Evolutionary conservation across 2,329 filamentous ascomycete genomes (phyloP), one percentile per base, ranked within the genome.

Genomic region (Cercospora sp.): DNA sequence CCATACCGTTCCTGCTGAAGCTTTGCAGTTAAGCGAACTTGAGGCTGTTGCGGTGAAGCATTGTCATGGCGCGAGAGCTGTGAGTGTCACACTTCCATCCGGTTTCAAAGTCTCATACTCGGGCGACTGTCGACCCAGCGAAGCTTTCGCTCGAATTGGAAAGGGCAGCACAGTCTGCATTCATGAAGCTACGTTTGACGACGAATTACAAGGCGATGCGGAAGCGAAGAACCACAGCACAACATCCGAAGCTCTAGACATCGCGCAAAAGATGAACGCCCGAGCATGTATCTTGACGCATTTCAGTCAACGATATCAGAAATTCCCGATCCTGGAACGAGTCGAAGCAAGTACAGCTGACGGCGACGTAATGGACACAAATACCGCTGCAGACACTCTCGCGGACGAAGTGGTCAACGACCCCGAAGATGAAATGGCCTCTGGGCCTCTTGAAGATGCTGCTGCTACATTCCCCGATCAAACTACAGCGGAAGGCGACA

Each of bases 111-210:
- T 97, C 66, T 92, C 93, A 57, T 99, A 97, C 81, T 97, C 92
- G 4, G 95, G 95, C 66, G 95, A 99, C 82, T 98, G 94, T 78
- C 87, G 95, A 6, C 95, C 95, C 0, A 92, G 88, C 3, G 75
- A 81, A 2, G 77, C 81, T 0, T 97, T 99, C 76, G 87, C 88
- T 0, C 73, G 80, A 12, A 90, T 94, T 61, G 96, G 92, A 57
- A 82, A 82, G 57, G 89, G 89, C 70, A 89, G 91, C 1, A 97
- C 94, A 13, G 85, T 99, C 6, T 87, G 97, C 5, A 88, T 99
- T 66, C 95, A 99, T 82, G 95, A 99, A 84, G 94, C 93, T 70
- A 99, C 95, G 0, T 98, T 99, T 77, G 92, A 95, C 73, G 92
- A 97, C 77, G 92, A 95, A 74, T 87, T 97, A 74, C 75, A 80